Evolutionary conservation across 805 yeast genomes (phyloP), one percentile per base, ranked within the genome.

Genomic region (Candida tallmaniae): DNA sequence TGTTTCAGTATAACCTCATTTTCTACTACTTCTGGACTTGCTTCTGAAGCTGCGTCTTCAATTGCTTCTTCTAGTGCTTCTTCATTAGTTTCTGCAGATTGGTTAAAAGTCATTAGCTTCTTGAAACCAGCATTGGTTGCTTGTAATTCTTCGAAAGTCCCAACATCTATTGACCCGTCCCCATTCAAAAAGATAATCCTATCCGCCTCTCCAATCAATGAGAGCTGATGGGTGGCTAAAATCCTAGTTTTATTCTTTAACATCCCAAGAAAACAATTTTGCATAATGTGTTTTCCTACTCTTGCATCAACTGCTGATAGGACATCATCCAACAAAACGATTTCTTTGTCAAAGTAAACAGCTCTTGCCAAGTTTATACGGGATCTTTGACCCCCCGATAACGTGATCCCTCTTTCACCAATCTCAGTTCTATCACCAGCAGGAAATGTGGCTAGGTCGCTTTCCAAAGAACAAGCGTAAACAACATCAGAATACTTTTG

Each of bases 301-400:
- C 56, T 49, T 4, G 66, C 63, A 48, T 60, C 66, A 19, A 60
- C 66, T 2, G 66, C 66, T 35, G 56, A 47, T 26, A 60, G 48
- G 9, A 60, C 66, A 42, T 59, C 66, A 41, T 58, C 64, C 35
- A 58, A 32, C 11, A 60, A 45, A 21, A 58, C 50, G 23, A 58
- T 56, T 29, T 58, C 63, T 19, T 41, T 46, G 32, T 56, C 41
- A 5, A 52, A 50, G 38, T 59, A 59, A 9, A 59, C 61, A 4
- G 66, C 59, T 38, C 66, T 45, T 1, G 66, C 66, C 20, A 60
- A 47, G 38, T 54, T 57, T 31, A 59, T 46, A 38, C 65, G 42
- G 1, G 66, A 63, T 40, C 58, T 59, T 40, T 60, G 66, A 14
- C 66, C 66, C 11, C 66, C 66, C 13, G 63, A 58, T 29, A 60